Evolutionary conservation across 257 asterid genomes (phyloP).

Genomic region (Cynanchum wilfordii): DNA sequence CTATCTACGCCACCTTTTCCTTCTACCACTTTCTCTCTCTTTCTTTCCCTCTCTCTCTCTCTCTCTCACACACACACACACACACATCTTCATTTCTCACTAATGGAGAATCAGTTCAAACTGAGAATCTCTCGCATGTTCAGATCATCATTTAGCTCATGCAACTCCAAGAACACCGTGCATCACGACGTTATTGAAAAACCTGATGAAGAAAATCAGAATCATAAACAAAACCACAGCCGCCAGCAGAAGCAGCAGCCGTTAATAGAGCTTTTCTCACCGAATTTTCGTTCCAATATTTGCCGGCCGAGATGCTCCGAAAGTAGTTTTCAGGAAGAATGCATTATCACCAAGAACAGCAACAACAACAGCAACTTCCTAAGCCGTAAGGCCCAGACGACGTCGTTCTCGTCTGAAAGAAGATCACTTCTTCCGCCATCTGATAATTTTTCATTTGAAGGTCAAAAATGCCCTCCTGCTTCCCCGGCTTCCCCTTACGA

Average conservation of each 20-base stretch:
- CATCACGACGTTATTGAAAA: conserved; percentile 22
- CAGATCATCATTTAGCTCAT: conserved; percentile 37
- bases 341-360: background rate
- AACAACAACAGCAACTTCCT: conserved; percentile 11
- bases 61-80: background rate
- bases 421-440: conserved; percentile 13
- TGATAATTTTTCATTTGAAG: conserved; percentile 16
- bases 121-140: conserved; percentile 36
- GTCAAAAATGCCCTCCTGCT: conserved; percentile 50
- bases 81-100: background rate
- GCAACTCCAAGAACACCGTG: conserved; percentile 40
- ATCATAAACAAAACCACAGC: conserved; percentile 1
- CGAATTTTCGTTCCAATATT: conserved; percentile 19
- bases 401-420: background rate
- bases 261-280: conserved; percentile 33
- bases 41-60: background rate
- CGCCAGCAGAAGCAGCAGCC: conserved; percentile 17
- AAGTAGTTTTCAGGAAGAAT: conserved; percentile 3
- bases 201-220: conserved; percentile 10
- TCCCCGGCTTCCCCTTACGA: conserved; percentile 41
- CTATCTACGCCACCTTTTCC: background rate
- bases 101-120: conserved; percentile 42
- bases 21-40: background rate
- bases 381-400: background rate
- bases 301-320: conserved; percentile 16